Conservation (phyloP, 352 stramenopile genomes). For the Phytophthora constricta region DNA sequence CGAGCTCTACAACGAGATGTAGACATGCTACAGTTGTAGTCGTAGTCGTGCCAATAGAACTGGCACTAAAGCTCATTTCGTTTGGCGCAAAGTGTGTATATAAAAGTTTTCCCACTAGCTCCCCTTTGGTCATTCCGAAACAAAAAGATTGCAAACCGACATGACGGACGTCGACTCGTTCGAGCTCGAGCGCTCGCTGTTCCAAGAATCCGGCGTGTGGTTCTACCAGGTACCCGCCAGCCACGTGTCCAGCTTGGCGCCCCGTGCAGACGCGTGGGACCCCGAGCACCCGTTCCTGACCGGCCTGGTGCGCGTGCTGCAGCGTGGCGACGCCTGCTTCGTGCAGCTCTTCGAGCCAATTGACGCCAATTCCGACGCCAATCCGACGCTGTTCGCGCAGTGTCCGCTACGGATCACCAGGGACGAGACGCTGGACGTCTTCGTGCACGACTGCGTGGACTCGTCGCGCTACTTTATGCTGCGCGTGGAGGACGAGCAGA, state of each 20-base stretch:
- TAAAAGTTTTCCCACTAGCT: too few species aligned
- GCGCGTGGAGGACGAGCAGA: constrained; percentile 81
- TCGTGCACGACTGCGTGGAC: constrained; percentile 88
- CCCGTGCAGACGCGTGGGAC: constrained; percentile 85
- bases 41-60: too few species aligned
- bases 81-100: not conserved
- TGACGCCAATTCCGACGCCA: constrained; percentile 4
- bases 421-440: constrained; percentile 70
- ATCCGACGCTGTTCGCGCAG: constrained; percentile 74
- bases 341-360: constrained; percentile 82
- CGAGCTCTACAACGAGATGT: constrained; percentile 92
- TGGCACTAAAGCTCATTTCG: constrained; percentile 2
- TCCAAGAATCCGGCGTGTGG: constrained; percentile 81
- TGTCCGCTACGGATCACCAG: constrained; percentile 76
- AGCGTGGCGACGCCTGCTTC: constrained; percentile 75
- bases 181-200: constrained; percentile 78
- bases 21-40: constrained; percentile 21
- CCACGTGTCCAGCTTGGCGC: constrained; percentile 76
- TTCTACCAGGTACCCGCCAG: constrained; percentile 82
- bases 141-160: not conserved
- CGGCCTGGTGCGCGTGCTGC: constrained; percentile 67
- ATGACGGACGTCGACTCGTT: constrained; percentile 26
- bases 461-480: constrained; percentile 91
- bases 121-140: too few species aligned
- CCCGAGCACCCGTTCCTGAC: constrained; percentile 84